Conservation (phyloP, 2,329 filamentous ascomycete species). For the Sclerotinia subarctica region DNA sequence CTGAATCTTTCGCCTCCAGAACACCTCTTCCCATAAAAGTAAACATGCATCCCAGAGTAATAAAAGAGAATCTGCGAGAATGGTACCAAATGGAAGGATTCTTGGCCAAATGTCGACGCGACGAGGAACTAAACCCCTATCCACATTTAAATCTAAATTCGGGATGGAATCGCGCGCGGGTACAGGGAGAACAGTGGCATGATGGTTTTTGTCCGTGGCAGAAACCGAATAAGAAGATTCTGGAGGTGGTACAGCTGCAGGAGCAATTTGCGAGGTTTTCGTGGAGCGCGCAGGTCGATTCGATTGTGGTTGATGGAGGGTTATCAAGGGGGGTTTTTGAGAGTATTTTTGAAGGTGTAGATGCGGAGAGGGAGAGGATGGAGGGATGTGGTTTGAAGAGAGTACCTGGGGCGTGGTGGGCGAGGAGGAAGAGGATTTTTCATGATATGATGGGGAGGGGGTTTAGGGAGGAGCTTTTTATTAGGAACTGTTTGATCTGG, state of each 20-base stretch:
- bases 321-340: slow-evolving; percentile 25
- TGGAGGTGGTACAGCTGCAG: neutral
- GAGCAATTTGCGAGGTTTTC: slow-evolving; percentile 10
- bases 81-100: slow-evolving; percentile 5
- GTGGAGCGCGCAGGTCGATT: slow-evolving; percentile 23
- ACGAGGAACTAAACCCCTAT: slow-evolving; percentile 4
- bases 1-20: slow-evolving; percentile 4
- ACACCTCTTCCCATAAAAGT: neutral
- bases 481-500: slow-evolving; percentile 10
- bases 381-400: slow-evolving; percentile 14
- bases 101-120: neutral
- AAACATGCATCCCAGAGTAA: neutral
- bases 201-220: neutral
- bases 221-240: neutral
- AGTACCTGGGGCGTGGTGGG: slow-evolving; percentile 27
- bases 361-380: slow-evolving; percentile 7
- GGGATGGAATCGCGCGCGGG: slow-evolving; percentile 10
- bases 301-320: slow-evolving; percentile 21
- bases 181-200: slow-evolving; percentile 13
- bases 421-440: slow-evolving; percentile 22
- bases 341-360: slow-evolving; percentile 25
- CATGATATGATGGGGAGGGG: slow-evolving; percentile 19
- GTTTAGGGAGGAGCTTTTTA: slow-evolving; percentile 23
- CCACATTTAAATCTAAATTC: slow-evolving; percentile 3
- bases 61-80: slow-evolving; percentile 1